Base-by-base conservation (phyloP, 306 rosid species). In the Vigna hirtella region DNA sequence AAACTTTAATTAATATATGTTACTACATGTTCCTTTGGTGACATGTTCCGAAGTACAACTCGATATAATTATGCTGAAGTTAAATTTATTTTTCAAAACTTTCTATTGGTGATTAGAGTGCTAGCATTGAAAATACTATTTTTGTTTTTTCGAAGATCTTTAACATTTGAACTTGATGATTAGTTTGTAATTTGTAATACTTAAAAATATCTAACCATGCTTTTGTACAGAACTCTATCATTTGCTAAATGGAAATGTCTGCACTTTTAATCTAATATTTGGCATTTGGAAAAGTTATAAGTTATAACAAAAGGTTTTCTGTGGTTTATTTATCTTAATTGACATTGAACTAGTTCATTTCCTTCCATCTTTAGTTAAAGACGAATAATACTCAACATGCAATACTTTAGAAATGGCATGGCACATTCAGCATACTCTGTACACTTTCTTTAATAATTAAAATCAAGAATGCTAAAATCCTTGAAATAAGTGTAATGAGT, bases 401-500 rank as follows among this genome's bases (percentile, higher is more conserved):
- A 30, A 4, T 30, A 58, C 59, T 63, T 18, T 64, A 20, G 53
- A 34, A 65, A 64, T 34, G 42, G 17, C 26, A 51, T 76, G 53
- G 4, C 28, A 49, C 64, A 32, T 17, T 65, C n/a, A 42, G 18
- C 62, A 74, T 30, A 11, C 28, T 72, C 40, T 70, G 8, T 48
- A 24, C 16, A 69, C 30, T 79, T 72, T 51, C 56, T 26, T 45
- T 38, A 43, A 55, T 15, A 34, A 32, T 32, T 34, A 20, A 70
- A 58, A 53, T 11, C 18, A 24, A 36, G 55, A 15, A 28, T 38
- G 63, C 24, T 45, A 24, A 13, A 74, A 17, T 81, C 67, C 36
- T 51, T 74, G 58, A 80, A 17, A 64, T 40, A 70, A 40, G 63
- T 40, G 63, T 76, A 51, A 30, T 10, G 55, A 62, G 14, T 57